These are phyloP conservation scores for Neurospora tetraspora DNA, from an alignment of 495 filamentous ascomycete genomes.

Conservation along the genomic window DNA sequence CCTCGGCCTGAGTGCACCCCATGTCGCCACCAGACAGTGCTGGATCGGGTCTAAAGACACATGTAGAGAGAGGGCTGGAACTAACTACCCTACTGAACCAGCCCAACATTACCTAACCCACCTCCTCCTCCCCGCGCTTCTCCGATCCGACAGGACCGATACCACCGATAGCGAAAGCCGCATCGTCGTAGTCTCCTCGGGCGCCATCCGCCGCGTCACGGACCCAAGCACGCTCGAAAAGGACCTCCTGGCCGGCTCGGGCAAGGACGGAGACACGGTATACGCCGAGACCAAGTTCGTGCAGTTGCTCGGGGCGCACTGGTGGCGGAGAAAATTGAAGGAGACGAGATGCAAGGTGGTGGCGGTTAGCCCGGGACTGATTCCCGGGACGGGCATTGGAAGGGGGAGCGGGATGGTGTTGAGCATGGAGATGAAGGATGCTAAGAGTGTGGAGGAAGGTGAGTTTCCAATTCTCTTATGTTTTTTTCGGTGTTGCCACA, in stretches of 20 bases:
- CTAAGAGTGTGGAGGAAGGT: conserved; percentile 31
- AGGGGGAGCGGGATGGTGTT: conserved; percentile 10
- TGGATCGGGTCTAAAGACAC: too few relatives aligned
- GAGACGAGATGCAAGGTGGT: conserved; percentile 24
- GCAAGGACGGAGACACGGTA: conserved; percentile 6
- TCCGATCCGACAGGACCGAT: conserved; percentile 2
- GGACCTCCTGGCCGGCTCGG: conserved; percentile 21
- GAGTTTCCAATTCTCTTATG: not conserved
- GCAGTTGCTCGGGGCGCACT: conserved; percentile 34
- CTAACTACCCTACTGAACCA: conserved; percentile 1
- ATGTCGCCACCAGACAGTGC: not conserved
- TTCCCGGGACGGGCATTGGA: conserved; percentile 27
- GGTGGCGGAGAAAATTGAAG: conserved; percentile 38
- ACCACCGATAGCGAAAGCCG: conserved; percentile 29
- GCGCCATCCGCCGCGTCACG: conserved; percentile 21
- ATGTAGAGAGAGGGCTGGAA: not conserved
- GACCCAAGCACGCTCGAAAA: conserved; percentile 22
- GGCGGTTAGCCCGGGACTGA: conserved; percentile 35
- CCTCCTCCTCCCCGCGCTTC: conserved; percentile 13
- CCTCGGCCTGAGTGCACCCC: not conserved
- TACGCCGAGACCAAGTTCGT: conserved; percentile 34
- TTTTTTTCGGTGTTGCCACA: not conserved
- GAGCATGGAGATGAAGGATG: conserved; percentile 20
- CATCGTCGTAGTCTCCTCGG: conserved; percentile 34
- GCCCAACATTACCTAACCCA: conserved; percentile 39